Evolutionary conservation across 176 grass and related monocot species (phyloP).

Genomic region (Chrysopogon serrulatus): DNA sequence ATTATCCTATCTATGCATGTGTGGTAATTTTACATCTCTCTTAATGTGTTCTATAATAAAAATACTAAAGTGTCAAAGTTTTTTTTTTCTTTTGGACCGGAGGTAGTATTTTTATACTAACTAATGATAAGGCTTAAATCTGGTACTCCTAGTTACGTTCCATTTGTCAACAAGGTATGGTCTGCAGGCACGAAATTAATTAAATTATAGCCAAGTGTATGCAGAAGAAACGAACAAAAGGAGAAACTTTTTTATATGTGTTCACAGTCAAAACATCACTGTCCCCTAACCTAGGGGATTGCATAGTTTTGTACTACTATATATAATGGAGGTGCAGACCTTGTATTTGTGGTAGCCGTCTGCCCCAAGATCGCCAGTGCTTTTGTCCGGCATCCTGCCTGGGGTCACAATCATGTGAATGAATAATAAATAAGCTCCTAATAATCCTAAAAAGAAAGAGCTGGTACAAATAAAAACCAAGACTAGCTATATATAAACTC

Average conservation of each 20-base stretch:
- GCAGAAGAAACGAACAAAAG: background rate
- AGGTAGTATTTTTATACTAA: too few species aligned
- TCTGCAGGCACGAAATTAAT: too few species aligned
- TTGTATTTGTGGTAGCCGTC: constrained; percentile 86
- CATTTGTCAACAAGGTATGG: constrained; percentile 13
- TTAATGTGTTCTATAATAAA: background rate
- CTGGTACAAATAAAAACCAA: background rate
- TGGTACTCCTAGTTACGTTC: background rate
- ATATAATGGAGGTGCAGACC: constrained; percentile 27
- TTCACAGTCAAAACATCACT: background rate
- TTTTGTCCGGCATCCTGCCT: constrained; percentile 70
- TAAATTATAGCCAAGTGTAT: too few species aligned
- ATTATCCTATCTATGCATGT: too few species aligned
- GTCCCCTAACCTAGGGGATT: background rate
- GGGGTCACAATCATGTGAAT: background rate
- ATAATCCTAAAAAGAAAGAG: background rate
- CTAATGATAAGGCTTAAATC: background rate
- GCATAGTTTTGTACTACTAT: background rate
- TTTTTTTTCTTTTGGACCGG: background rate
- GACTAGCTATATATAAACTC: background rate
- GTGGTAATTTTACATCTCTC: background rate
- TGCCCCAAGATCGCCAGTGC: constrained; percentile 54
- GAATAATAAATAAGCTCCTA: background rate
- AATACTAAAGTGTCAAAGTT: background rate
- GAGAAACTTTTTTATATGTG: too few species aligned